Base-by-base conservation (phyloP, 2,329 filamentous ascomycete species). In the Lachnellula arida region DNA sequence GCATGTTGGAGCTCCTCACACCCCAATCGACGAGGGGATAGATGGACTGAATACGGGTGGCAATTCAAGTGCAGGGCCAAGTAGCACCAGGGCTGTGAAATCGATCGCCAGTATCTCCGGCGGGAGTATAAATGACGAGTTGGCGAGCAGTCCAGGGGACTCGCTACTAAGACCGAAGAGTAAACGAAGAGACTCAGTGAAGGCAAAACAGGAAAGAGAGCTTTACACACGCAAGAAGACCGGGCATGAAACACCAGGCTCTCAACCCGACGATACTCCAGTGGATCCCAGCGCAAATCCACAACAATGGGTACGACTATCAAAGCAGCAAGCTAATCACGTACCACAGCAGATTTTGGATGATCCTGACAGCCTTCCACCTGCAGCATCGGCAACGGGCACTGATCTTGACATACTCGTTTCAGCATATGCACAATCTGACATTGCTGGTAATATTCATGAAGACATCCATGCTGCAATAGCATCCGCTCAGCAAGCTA, bases 71-170 rank as follows among this genome's bases (percentile, higher is more conserved):
- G 85, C 90, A 19, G 87, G 89, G 2, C 89, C 91, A 19, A 96
- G 91, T 74, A 96, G 91, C 68, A 89, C 91, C 9, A 83, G 87
- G 57, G 91, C 89, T 7, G 86, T 96, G 62, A 97, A 97, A 73
- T 96, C 92, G 0, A 87, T 96, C 60, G 86, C 89, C 1, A 97
- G 92, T 70, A 79, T 89, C 37, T 92, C 89, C 54, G 89, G 87
- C 35, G 81, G 79, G 35, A 95, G 88, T 70, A 79, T 86, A 3
- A 88, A 85, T 23, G 87, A 88, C 34, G 75, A 75, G 22, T 66
- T 69, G 9, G 68, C 73, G 46, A 86, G 86, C 25, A 87, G 80
- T 59, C 76, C 78, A 46, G 76, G 78, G 3, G 81, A 86, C 51
- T 81, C 84, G 0, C 78, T 81, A 25, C 76, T 82, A 5, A 81